A percentile compares a stretch with the other conserved stretches of the same genome.
Conservation (phyloP, 1,284 basidiomycete genomes). For the Testicularia cyperi region DNA sequence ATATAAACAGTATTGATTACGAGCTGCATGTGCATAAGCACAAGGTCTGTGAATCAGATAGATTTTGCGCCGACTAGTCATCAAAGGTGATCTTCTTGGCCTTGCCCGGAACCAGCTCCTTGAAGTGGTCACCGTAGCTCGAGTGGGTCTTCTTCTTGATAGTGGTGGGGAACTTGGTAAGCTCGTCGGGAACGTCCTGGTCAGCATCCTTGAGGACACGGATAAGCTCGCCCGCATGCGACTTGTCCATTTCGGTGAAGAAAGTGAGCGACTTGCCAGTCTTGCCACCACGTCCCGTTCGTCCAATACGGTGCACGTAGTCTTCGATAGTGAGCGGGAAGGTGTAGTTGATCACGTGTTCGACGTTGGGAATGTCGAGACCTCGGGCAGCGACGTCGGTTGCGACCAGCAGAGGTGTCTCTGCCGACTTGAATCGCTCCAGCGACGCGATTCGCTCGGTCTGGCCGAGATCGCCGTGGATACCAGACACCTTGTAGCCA, state of each 20-base stretch:
- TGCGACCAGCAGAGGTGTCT: conserved; percentile 82
- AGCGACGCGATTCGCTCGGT: conserved; percentile 80
- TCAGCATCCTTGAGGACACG: conserved; percentile 86
- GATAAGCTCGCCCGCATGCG: conserved; percentile 91
- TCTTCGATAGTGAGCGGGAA: conserved; percentile 76
- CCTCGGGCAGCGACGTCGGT: conserved; percentile 97
- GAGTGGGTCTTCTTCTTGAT: conserved; percentile 94
- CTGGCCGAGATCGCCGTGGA: conserved; percentile 93
- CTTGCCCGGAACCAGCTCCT: conserved; percentile 67
- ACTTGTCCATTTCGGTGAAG: conserved; percentile 69
- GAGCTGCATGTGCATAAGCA: neutral
- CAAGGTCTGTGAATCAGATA: neutral
- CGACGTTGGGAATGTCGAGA: conserved; percentile 94
- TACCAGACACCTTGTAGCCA: conserved; percentile 80
- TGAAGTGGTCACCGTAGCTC: conserved; percentile 63
- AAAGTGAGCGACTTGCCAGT: conserved; percentile 92
- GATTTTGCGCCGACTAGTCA: conserved; percentile 22
- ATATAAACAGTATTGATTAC: too few species aligned
- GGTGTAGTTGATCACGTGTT: conserved; percentile 73
- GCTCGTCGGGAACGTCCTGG: conserved; percentile 69
- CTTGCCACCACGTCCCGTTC: conserved; percentile 90
- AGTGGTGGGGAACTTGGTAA: conserved; percentile 86
- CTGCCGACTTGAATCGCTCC: conserved; percentile 84
- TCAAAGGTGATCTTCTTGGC: conserved; percentile 67
- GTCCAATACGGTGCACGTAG: conserved; percentile 95